Conservation (phyloP, 1,139 yeast genomes). For the Yamadazyma epiphylla region DNA sequence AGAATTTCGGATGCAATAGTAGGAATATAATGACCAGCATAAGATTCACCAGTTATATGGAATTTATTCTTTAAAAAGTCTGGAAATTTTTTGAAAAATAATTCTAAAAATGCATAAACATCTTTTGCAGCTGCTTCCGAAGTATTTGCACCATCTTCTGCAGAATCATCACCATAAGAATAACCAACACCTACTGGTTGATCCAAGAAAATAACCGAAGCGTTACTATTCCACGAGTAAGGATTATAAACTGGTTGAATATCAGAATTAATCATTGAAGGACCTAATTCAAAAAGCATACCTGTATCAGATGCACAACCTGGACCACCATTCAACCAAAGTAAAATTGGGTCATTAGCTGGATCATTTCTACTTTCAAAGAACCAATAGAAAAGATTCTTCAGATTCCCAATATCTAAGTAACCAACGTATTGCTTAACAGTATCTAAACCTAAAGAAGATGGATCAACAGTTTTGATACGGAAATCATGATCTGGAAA, state of each 20-base stretch:
- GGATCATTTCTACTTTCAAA: constrained; percentile 89
- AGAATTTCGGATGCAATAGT: constrained; percentile 67
- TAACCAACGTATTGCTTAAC: constrained; percentile 60
- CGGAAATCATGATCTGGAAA: constrained; percentile 7
- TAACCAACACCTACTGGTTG: constrained; percentile 89
- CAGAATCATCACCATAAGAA: constrained; percentile 64
- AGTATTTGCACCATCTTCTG: constrained; percentile 49
- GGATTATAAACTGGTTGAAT: constrained; percentile 69
- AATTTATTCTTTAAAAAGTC: constrained; percentile 50
- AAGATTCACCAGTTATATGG: constrained; percentile 81
- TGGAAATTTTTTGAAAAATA: constrained; percentile 68
- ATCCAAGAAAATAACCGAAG: constrained; percentile 82
- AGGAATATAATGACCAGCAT: constrained; percentile 82
- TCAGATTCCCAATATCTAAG: constrained; percentile 46
- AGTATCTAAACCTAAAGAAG: constrained; percentile 39
- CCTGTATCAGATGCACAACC: constrained; percentile 62
- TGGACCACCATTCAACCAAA: constrained; percentile 46
- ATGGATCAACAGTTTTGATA: constrained; percentile 6
- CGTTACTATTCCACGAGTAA: constrained; percentile 78
- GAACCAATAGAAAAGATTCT: constrained; percentile 80
- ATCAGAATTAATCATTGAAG: constrained; percentile 60
- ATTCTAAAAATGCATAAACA: constrained; percentile 64
- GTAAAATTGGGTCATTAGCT: constrained; percentile 67
- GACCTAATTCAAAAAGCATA: constrained; percentile 80
- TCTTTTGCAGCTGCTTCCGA: constrained; percentile 72